A percentile compares a stretch with the other conserved stretches of the same genome.
Evolutionary conservation across 306 rosid genomes (phyloP).

Genomic region (Prunus salicina): DNA sequence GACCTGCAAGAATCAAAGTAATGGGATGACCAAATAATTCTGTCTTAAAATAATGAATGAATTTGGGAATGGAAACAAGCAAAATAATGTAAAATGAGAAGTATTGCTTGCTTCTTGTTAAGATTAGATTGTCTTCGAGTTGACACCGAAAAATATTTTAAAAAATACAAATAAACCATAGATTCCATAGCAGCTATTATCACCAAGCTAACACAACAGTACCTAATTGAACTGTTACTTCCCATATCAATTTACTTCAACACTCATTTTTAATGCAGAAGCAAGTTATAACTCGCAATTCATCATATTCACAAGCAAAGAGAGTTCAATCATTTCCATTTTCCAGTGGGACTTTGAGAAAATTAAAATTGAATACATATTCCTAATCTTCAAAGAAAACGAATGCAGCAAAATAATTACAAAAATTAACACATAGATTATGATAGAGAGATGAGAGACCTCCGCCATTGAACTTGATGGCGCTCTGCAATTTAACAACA

Average conservation of each 20-base stretch:
- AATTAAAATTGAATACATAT: not conserved
- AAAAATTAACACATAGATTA: not conserved
- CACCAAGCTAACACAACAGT: not conserved
- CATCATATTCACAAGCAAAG: not conserved
- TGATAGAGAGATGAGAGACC: slow-evolving; percentile 28
- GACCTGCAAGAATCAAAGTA: slow-evolving; percentile 48
- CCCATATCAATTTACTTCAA: not conserved
- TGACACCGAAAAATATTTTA: not conserved
- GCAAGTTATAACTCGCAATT: not conserved
- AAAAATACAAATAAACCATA: not conserved
- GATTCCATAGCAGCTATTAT: not conserved
- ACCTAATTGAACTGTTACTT: not conserved
- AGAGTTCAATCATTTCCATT: not conserved
- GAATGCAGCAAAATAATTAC: not conserved
- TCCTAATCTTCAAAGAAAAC: not conserved
- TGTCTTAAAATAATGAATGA: not conserved
- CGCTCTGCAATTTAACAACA: slow-evolving; percentile 69
- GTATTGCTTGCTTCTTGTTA: not conserved
- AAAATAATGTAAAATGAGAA: not conserved
- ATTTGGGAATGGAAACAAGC: not conserved
- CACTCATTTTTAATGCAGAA: not conserved
- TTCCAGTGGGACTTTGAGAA: not conserved
- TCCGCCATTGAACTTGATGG: slow-evolving; percentile 89
- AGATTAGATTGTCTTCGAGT: not conserved
- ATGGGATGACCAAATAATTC: not conserved